phyloP scores from a whole-genome alignment of 2,329 filamentous ascomycete genomes.

The Alternaria consortialis region DNA sequence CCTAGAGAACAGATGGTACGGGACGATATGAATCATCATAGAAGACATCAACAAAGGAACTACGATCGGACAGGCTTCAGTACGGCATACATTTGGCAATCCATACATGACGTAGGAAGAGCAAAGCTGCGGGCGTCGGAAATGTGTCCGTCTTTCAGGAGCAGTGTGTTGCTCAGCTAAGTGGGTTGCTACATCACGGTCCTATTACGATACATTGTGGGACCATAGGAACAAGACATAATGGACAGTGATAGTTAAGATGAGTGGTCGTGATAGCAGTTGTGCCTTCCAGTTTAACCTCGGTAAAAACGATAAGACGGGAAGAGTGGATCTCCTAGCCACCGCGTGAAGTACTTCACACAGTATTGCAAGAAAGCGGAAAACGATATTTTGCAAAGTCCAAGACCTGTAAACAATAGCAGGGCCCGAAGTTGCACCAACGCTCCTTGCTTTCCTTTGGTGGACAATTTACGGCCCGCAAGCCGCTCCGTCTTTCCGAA shows the following conservation, averaged over 20 bases:
- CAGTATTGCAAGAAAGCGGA: background rate
- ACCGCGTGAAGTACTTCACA: background rate
- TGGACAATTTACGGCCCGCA: conserved; percentile 9
- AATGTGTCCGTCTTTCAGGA: background rate
- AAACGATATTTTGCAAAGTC: background rate
- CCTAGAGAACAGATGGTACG: background rate
- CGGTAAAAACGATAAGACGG: conserved; percentile 6
- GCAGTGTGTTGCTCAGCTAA: background rate
- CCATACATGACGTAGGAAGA: background rate
- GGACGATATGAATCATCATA: background rate
- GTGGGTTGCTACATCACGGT: background rate
- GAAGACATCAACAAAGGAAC: background rate
- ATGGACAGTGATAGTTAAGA: background rate
- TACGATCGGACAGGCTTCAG: background rate
- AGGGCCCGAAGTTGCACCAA: background rate
- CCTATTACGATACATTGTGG: background rate
- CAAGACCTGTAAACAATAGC: background rate
- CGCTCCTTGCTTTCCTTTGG: background rate
- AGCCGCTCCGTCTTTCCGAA: conserved; percentile 19
- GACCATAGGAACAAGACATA: background rate
- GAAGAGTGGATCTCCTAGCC: background rate
- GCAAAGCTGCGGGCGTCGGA: background rate
- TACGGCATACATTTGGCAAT: background rate
- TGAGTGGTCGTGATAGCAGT: background rate
- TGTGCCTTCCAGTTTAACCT: conserved; percentile 5